These are phyloP conservation scores for Russula ochroleuca DNA, from an alignment of 768 basidiomycete species.

Conservation along the genomic window DNA sequence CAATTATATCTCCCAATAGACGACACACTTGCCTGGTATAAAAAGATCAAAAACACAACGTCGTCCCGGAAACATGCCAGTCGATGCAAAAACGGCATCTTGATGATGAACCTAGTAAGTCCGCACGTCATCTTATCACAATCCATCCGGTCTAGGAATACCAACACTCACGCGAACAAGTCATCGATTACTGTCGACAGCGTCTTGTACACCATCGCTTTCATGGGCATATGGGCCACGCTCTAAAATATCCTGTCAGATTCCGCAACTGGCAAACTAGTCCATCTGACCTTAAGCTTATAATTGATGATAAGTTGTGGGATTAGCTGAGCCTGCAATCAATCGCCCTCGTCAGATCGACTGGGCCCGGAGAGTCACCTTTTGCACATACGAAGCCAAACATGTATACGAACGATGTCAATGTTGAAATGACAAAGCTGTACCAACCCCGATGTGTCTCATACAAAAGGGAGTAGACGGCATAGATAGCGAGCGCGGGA, in stretches of 20 bases:
- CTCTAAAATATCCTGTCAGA: constrained; percentile 46
- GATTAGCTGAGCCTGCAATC: constrained; percentile 68
- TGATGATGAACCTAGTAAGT: constrained; percentile 75
- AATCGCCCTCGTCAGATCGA: constrained; percentile 23
- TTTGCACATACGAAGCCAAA: constrained; percentile 86
- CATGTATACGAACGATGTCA: constrained; percentile 92
- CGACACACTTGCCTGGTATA: constrained; percentile 71
- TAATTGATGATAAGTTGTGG: constrained; percentile 95
- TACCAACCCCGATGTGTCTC: constrained; percentile 93
- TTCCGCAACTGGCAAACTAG: constrained; percentile 1
- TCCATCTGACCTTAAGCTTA: constrained; percentile 73
- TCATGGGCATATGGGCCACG: constrained; percentile 98
- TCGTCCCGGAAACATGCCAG: constrained; percentile 89
- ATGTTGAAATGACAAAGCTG: constrained; percentile 88
- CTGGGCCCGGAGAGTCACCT: constrained; percentile 25
- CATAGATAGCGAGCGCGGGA: constrained; percentile 72
- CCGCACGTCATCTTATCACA: constrained; percentile 5
- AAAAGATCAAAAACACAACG: constrained; percentile 84
- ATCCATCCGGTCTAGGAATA: constrained; percentile 15
- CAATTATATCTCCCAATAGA: background rate
- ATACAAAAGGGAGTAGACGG: constrained; percentile 75
- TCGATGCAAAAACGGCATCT: constrained; percentile 94
- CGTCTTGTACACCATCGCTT: constrained; percentile 95
- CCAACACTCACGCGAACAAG: constrained; percentile 69
- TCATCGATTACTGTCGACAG: constrained; percentile 90